Evolutionary conservation across 2,329 filamentous ascomycete genomes (phyloP).

Genomic region (Arachnomyces sp.): DNA sequence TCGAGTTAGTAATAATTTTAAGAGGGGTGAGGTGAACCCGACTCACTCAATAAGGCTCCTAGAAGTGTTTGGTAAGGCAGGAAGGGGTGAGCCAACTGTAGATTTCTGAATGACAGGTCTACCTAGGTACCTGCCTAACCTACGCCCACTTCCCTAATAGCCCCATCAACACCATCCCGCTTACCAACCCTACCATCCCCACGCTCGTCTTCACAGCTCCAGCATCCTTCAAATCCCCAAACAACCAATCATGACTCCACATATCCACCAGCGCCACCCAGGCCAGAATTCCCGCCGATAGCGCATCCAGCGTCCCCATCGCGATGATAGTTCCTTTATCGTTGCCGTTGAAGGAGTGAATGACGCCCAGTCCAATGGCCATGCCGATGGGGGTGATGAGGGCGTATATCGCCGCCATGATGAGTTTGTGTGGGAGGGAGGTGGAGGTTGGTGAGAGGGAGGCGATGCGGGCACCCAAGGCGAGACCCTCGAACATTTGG

Average conservation of each 20-base stretch:
- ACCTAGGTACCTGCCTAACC: no score
- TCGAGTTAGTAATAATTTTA: no score
- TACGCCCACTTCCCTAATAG: constrained; percentile 65
- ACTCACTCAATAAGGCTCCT: no score
- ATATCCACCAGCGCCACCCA: constrained; percentile 76
- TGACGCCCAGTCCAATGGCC: constrained; percentile 67
- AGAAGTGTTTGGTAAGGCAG: no score
- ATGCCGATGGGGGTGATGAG: constrained; percentile 69
- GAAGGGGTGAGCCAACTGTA: no score
- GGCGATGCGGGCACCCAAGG: constrained; percentile 37
- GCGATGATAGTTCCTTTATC: constrained; percentile 59
- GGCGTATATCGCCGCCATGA: constrained; percentile 57
- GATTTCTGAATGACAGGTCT: no score
- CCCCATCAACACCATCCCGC: constrained; percentile 61
- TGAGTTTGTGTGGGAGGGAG: constrained; percentile 35
- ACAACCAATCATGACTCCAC: constrained; percentile 67
- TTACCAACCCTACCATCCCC: constrained; percentile 47
- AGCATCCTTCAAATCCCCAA: constrained; percentile 50
- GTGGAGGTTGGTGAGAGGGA: constrained; percentile 36
- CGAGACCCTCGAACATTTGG: constrained; percentile 69
- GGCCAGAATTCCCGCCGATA: constrained; percentile 67
- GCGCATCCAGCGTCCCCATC: constrained; percentile 63
- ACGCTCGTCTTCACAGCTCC: constrained; percentile 40
- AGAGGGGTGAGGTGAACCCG: no score
- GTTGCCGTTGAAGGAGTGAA: constrained; percentile 65